Base-by-base conservation (phyloP, 1,284 basidiomycete genomes). In the Apiotrichum sp. region DNA sequence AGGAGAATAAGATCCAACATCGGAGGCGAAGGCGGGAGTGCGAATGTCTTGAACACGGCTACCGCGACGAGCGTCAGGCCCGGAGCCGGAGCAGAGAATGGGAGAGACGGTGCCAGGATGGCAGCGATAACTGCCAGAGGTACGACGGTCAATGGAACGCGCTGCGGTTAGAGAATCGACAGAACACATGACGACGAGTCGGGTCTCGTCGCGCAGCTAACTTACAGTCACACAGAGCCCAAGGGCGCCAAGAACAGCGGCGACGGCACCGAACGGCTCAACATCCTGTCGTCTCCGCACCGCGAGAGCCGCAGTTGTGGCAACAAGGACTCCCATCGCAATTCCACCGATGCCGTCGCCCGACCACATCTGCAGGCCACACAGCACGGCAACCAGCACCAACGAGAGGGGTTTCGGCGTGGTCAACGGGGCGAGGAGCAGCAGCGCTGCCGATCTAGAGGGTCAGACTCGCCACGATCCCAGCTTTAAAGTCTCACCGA, bases 31-130 rank as follows among this genome's bases (percentile, higher is more conserved):
- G 72, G 72, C 10, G 65, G 67, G 4, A 74, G 45, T 7, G 67
- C 68, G 53, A 74, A 70, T 38, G 66, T 62, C 53, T 71, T 67
- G n/a, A 68, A 56, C 29, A 67, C 55, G 14, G 67, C 60, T 6
- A 68, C 61, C 14, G 60, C 56, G 1, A 56, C 31, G 1, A 70
- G 59, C 2, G 38, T 14, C 6, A 45, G 22, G 8, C 31, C n/a
- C 5, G 47, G 22, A 2, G 61, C 47, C 10, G 57, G 33, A 2
- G 59, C 11, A 6, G 56, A 40, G 45, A 63, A 62, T 4, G 68
- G 68, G 35, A 68, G 54, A 50, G 62, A 66, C 16, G 57, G 42
- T 8, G 63, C 60, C 5, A 70, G 51, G 6, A 9, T 2, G n/a
- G 11, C 40, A 16, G n/a, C 40, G 9, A 58, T 16, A 3, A 38